These are phyloP conservation scores for Exophiala bonariae DNA, from an alignment of 2,329 filamentous ascomycete species.

Conservation along the genomic window DNA sequence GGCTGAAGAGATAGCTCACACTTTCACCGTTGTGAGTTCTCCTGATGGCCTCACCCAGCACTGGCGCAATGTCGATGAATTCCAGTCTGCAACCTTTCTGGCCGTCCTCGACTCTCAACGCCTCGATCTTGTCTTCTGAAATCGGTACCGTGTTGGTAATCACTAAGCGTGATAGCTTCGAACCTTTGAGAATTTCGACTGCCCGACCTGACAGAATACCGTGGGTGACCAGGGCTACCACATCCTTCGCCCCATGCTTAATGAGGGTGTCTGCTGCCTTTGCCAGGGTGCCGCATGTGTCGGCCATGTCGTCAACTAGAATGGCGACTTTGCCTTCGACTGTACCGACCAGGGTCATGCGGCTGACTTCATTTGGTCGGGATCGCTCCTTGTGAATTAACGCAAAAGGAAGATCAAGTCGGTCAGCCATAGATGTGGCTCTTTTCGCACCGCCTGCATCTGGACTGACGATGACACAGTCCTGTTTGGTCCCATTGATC, in stretches of 20 bases:
- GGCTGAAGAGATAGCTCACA: slow-evolving; percentile 52
- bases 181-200: slow-evolving; percentile 80
- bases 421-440: slow-evolving; percentile 89
- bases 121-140: slow-evolving; percentile 52
- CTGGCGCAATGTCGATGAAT: slow-evolving; percentile 89
- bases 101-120: slow-evolving; percentile 24
- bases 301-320: slow-evolving; percentile 96
- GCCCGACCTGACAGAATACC: slow-evolving; percentile 87
- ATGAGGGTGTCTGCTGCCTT: slow-evolving; percentile 91
- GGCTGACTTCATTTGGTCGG: slow-evolving; percentile 84
- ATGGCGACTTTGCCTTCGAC: slow-evolving; percentile 90
- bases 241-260: slow-evolving; percentile 80
- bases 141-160: slow-evolving; percentile 88
- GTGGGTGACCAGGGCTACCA: slow-evolving; percentile 93
- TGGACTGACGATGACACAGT: slow-evolving; percentile 86
- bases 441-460: slow-evolving; percentile 93
- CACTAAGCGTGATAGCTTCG: slow-evolving; percentile 73
- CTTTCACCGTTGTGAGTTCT: slow-evolving; percentile 54
- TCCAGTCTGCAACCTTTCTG: slow-evolving; percentile 81
- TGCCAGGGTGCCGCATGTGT: slow-evolving; percentile 83
- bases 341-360: slow-evolving; percentile 95
- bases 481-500: slow-evolving; percentile 22
- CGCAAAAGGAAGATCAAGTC: slow-evolving; percentile 85
- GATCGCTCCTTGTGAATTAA: slow-evolving; percentile 96
- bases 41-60: slow-evolving; percentile 53